Conservation (phyloP, 768 basidiomycete species). For the Auricularia heimuer region DNA sequence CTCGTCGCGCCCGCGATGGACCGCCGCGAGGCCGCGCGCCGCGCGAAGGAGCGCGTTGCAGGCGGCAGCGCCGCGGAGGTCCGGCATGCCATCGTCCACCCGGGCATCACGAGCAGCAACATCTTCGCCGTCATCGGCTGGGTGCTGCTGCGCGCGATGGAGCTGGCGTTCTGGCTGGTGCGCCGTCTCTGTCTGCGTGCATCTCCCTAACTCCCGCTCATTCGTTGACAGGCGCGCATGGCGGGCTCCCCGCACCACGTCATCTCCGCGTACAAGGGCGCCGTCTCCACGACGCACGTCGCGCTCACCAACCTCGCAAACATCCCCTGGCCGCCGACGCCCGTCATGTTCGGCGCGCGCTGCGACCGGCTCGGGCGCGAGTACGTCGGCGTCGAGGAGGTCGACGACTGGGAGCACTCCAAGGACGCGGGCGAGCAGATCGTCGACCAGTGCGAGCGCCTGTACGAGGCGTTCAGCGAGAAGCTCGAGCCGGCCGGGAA, state of each 20-base stretch:
- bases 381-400: conserved; percentile 37
- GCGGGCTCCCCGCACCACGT: conserved; percentile 60
- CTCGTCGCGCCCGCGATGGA: conserved; percentile 51
- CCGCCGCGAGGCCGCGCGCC: conserved; percentile 16
- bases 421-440: conserved; percentile 37
- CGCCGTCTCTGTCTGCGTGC: conserved; percentile 18
- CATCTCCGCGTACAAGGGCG: conserved; percentile 52
- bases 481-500: not conserved
- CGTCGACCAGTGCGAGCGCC: conserved; percentile 43
- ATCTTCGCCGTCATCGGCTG: conserved; percentile 40
- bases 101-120: conserved; percentile 60
- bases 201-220: not conserved
- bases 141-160: conserved; percentile 38
- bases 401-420: conserved; percentile 44
- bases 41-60: conserved; percentile 10
- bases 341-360: conserved; percentile 46
- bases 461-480: conserved; percentile 31
- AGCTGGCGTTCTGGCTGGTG: conserved; percentile 54
- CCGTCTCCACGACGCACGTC: conserved; percentile 58
- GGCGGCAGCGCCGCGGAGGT: conserved; percentile 17
- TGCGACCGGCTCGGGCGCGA: conserved; percentile 48
- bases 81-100: conserved; percentile 57
- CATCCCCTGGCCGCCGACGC: conserved; percentile 30
- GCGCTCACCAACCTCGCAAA: conserved; percentile 46
- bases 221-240: conserved; percentile 46